Percentiles rank a stretch among this genome's conserved stretches.
Evolutionary conservation across 257 asterid species (phyloP).

Genomic region (Handroanthus guayacan): DNA sequence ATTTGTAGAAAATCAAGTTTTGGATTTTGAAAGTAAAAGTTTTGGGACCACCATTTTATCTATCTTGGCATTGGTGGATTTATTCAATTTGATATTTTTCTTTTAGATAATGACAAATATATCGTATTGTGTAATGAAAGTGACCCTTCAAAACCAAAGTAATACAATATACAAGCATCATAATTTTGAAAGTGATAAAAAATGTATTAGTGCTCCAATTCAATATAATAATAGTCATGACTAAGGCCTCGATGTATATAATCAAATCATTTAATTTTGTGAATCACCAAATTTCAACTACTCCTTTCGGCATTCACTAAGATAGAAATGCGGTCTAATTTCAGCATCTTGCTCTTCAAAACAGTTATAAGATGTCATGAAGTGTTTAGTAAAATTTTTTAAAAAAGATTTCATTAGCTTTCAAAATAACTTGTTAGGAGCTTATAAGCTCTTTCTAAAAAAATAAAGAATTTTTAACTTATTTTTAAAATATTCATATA

Average conservation of each 20-base stretch:
- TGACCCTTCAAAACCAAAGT: constrained; percentile 26
- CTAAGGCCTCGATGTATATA: constrained; percentile 14
- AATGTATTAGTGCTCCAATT: constrained; percentile 8
- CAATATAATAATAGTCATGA: constrained; percentile 19
- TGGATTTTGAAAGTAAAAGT: background rate
- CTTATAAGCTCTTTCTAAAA: too few species aligned
- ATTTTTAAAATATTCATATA: too few species aligned
- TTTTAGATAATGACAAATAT: constrained; percentile 19
- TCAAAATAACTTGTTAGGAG: too few species aligned
- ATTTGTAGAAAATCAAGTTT: background rate
- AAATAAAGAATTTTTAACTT: too few species aligned
- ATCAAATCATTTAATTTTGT: constrained; percentile 8
- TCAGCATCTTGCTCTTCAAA: constrained; percentile 35
- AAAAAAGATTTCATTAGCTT: too few species aligned
- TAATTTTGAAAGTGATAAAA: constrained; percentile 31
- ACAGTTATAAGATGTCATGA: too few species aligned
- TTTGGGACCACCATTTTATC: constrained; percentile 33
- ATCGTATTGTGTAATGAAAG: constrained; percentile 30
- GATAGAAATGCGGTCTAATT: constrained; percentile 33
- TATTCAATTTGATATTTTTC: constrained; percentile 35
- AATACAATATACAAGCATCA: constrained; percentile 29
- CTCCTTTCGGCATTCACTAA: constrained; percentile 30
- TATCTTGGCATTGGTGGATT: constrained; percentile 30
- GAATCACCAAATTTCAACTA: constrained; percentile 25
- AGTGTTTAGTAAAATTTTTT: too few species aligned